A percentile compares a stretch with the other conserved stretches of the same genome.
Conservation (phyloP, 768 basidiomycete genomes). For the Sporobolomyces roseus region DNA sequence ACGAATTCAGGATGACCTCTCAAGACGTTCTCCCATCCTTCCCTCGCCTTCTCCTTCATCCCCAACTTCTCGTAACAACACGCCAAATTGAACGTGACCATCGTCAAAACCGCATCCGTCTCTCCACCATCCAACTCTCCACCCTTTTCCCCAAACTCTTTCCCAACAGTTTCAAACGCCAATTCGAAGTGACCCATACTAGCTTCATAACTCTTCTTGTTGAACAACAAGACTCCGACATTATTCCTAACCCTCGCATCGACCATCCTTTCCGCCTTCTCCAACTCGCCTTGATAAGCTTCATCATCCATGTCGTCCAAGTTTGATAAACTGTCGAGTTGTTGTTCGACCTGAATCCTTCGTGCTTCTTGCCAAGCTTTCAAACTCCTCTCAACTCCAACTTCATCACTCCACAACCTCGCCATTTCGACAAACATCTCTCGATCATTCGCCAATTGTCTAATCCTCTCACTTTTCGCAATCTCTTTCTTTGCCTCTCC, state of each 20-base stretch:
- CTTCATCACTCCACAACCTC: constrained; percentile 76
- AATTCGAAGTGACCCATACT: constrained; percentile 68
- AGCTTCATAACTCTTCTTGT: constrained; percentile 48
- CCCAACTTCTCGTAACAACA: constrained; percentile 83
- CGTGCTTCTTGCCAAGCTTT: constrained; percentile 68
- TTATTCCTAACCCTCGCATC: constrained; percentile 45
- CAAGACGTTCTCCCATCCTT: constrained; percentile 74
- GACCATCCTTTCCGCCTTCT: constrained; percentile 10
- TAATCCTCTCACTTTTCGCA: constrained; percentile 36
- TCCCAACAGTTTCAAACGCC: constrained; percentile 60
- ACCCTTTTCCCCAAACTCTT: constrained; percentile 52
- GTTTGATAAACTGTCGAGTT: constrained; percentile 40
- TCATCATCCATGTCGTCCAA: constrained; percentile 4
- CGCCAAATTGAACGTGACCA: constrained; percentile 85
- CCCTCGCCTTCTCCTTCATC: constrained; percentile 67
- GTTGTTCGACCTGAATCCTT: constrained; percentile 42
- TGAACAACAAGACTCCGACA: constrained; percentile 43
- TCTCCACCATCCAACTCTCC: constrained; percentile 11
- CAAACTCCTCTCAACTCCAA: constrained; percentile 64
- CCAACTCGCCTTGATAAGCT: constrained; percentile 44
- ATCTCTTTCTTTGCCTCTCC: neutral
- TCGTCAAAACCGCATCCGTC: constrained; percentile 67
- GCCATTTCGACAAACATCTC: constrained; percentile 90
- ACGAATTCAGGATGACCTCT: constrained; percentile 91
- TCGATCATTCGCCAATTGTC: constrained; percentile 55